phyloP scores from a whole-genome alignment of 441 rosid species.

The Theobroma grandiflorum region DNA sequence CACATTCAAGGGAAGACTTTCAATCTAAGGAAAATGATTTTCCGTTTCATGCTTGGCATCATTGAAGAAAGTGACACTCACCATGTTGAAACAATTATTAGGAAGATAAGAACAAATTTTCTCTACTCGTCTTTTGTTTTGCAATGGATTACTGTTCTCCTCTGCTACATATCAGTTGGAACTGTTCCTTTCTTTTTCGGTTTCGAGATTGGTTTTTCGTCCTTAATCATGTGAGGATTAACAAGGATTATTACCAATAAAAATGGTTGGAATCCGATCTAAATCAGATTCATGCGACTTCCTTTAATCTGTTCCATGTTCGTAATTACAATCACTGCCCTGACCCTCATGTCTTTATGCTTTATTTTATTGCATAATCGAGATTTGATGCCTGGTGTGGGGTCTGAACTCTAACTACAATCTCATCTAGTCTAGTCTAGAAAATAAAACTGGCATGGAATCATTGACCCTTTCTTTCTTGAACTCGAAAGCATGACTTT shows the following conservation, averaged over 20 bases:
- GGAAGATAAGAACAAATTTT: neutral
- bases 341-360: neutral
- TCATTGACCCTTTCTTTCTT: neutral
- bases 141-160: neutral
- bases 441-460: neutral
- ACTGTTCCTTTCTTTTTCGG: neutral
- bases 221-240: neutral
- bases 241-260: neutral
- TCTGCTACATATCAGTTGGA: neutral
- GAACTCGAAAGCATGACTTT: neutral
- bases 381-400: neutral
- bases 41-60: slow-evolving; percentile 18
- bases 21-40: neutral
- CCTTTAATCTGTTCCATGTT: neutral
- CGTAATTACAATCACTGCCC: neutral
- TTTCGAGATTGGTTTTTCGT: neutral
- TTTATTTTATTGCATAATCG: neutral
- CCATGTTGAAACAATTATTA: slow-evolving; percentile 14
- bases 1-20: neutral
- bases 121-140: slow-evolving; percentile 5
- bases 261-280: neutral
- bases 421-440: neutral
- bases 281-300: neutral
- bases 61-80: slow-evolving; percentile 4
- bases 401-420: neutral